Evolutionary conservation across 306 rosid species (phyloP), one percentile per base, ranked within the genome.

Genomic region (Lathyrus aphaca): DNA sequence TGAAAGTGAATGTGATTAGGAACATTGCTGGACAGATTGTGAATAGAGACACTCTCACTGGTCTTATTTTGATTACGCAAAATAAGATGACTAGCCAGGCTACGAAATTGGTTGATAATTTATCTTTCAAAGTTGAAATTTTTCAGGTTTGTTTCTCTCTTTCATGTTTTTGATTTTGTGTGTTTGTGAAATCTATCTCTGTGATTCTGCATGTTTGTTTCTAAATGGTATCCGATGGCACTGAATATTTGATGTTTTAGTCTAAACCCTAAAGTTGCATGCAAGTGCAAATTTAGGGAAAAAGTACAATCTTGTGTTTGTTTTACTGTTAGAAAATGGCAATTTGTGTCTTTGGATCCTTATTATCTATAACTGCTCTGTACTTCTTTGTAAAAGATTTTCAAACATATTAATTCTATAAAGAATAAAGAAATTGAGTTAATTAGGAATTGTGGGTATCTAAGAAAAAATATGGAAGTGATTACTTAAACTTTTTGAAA

Each of bases 71-170:
- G 72, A 82, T 94, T 27, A 80, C 83, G 55, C 88, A 94, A 69
- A 79, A 57, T 79, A 78, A 77, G 23, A 78, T 94, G 39, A 94
- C 99, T 51, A 83, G 64, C 77, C 96, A 86, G 77, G 99, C 97
- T 44, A 74, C 80, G 80, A 94, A 94, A 76, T 85, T 87, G 3
- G 69, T 94, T 12, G 78, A 82, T 16, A 45, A 68, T 42, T 77
- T 86, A 35, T 40, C 81, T 2, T 86, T 88, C 70, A 91, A 90
- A 74, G 97, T 87, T 63, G 99, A 94, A 75, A 82, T 88, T 32
- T 94, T 94, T 57, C 97, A 91, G 97, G 99, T 94, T 77, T 64
- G 84, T 81, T 69, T 79, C 69, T 15, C 13, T 42, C 11, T 42
- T 10, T 10, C 5, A 43, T 1, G 15, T 14, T 44, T 14, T 44